Conservation (phyloP, 176 grass and related monocot species). For the Bolboschoenus planiculmis region DNA sequence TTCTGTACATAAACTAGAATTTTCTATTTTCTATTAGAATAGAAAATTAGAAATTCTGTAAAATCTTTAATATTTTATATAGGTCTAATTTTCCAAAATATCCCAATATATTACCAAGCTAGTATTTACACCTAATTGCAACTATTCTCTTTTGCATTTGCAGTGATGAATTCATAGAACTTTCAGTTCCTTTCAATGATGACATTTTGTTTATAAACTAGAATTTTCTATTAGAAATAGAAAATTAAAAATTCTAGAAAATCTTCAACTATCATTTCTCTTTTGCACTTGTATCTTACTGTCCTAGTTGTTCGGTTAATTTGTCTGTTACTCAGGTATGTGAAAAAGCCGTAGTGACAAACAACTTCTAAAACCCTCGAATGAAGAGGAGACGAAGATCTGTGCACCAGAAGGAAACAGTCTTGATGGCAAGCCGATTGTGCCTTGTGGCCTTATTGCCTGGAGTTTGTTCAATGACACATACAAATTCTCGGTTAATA, state of each 20-base stretch:
- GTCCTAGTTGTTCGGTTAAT: neutral
- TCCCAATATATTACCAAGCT: neutral
- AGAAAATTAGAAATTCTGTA: no score
- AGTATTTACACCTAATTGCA: neutral
- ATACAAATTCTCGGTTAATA: constrained; percentile 44
- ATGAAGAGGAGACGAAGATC: constrained; percentile 30
- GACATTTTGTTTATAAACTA: no score
- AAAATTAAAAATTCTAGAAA: no score
- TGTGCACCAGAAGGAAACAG: constrained; percentile 55
- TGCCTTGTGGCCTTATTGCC: constrained; percentile 87
- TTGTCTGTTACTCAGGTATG: constrained; percentile 42
- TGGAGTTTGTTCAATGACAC: constrained; percentile 94
- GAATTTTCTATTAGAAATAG: no score
- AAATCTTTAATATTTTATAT: neutral
- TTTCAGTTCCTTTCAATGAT: no score
- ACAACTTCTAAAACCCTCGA: constrained; percentile 36
- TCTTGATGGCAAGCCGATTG: constrained; percentile 40
- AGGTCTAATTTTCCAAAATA: neutral
- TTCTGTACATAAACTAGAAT: neutral
- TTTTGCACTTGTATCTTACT: neutral
- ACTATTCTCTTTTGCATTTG: neutral
- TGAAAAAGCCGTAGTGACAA: constrained; percentile 75
- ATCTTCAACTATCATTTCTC: neutral
- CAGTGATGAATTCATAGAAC: no score
- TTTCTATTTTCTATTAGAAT: no score